These are phyloP conservation scores for Berkeleyomyces basicola DNA, from an alignment of 2,329 filamentous ascomycete species.

Conservation along the genomic window DNA sequence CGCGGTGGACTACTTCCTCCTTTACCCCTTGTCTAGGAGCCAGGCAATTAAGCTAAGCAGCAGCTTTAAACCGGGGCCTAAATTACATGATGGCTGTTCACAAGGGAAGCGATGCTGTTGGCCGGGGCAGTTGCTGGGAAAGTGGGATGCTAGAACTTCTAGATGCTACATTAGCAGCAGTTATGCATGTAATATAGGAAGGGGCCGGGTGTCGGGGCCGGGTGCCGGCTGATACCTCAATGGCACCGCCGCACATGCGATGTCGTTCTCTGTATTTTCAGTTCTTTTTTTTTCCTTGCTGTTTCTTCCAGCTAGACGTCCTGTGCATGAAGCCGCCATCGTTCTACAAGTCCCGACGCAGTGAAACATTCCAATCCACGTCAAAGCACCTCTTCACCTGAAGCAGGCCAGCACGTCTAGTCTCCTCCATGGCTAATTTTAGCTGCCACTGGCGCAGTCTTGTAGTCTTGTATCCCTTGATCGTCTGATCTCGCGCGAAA, in stretches of 20 bases:
- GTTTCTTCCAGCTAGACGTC: not conserved
- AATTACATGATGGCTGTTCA: not conserved
- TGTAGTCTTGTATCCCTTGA: not conserved
- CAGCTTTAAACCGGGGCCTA: not conserved
- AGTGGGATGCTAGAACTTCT: not conserved
- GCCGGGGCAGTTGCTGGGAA: not conserved
- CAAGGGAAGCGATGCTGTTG: not conserved
- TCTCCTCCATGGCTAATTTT: not conserved
- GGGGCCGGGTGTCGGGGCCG: not conserved
- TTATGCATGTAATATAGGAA: not conserved
- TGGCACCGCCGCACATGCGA: not conserved
- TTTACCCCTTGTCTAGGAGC: not conserved
- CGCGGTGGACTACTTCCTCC: not conserved
- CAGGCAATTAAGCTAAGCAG: not conserved
- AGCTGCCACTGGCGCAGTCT: not conserved
- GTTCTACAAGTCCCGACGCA: not conserved
- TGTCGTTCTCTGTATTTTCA: not conserved
- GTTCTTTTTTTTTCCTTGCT: not conserved
- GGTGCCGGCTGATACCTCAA: not conserved
- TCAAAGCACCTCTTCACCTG: not conserved
- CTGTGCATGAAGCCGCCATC: not conserved
- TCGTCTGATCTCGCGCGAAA: not conserved
- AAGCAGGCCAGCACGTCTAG: not conserved
- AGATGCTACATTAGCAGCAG: not conserved
- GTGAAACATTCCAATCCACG: not conserved